A percentile compares a stretch with the other conserved stretches of the same genome.
These are phyloP conservation scores for Saccharata proteae DNA, from an alignment of 2,329 filamentous ascomycete species.

Conservation along the genomic window DNA sequence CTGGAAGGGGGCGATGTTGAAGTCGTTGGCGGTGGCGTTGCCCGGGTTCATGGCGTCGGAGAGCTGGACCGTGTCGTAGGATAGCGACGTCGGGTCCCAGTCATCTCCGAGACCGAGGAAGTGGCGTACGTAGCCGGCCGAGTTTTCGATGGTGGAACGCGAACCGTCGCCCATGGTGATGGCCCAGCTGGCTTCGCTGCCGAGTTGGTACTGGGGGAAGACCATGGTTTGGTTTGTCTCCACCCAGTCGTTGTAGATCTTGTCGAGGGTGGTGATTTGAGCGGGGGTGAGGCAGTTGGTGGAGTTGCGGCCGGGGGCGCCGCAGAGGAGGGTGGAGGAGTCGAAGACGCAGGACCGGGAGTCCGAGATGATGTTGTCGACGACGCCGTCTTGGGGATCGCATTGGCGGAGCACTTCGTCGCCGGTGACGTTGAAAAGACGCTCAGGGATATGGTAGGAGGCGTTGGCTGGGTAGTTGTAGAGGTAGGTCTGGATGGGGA, in stretches of 20 bases:
- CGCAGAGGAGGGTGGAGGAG: constrained; percentile 3
- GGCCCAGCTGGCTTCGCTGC: constrained; percentile 25
- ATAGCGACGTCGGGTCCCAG: too few relatives aligned
- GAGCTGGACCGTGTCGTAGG: constrained; percentile 27
- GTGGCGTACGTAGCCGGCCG: constrained; percentile 30
- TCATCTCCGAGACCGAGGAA: constrained; percentile 25
- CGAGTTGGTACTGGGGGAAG: constrained; percentile 27
- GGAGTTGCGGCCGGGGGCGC: constrained; percentile 1
- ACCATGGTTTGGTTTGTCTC: constrained; percentile 30
- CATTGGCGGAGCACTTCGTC: constrained; percentile 6
- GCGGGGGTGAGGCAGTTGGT: constrained; percentile 3
- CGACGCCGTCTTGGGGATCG: constrained; percentile 6
- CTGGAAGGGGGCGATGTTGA: constrained; percentile 36
- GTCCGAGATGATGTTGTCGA: constrained; percentile 4
- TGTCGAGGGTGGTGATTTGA: constrained; percentile 5
- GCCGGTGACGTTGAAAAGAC: constrained; percentile 5
- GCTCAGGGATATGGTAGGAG: constrained; percentile 2
- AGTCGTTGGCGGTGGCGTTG: constrained; percentile 36
- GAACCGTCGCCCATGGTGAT: constrained; percentile 13
- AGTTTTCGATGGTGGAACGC: constrained; percentile 23
- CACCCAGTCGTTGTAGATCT: constrained; percentile 22
- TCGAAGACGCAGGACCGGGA: constrained; percentile 7
- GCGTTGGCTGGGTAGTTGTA: constrained; percentile 6
- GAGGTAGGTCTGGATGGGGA: too few relatives aligned
- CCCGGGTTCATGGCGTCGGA: constrained; percentile 33